Evolutionary conservation across 1,284 basidiomycete genomes (phyloP), one percentile per base, ranked within the genome.

Genomic region (Rhodotorula sp.): DNA sequence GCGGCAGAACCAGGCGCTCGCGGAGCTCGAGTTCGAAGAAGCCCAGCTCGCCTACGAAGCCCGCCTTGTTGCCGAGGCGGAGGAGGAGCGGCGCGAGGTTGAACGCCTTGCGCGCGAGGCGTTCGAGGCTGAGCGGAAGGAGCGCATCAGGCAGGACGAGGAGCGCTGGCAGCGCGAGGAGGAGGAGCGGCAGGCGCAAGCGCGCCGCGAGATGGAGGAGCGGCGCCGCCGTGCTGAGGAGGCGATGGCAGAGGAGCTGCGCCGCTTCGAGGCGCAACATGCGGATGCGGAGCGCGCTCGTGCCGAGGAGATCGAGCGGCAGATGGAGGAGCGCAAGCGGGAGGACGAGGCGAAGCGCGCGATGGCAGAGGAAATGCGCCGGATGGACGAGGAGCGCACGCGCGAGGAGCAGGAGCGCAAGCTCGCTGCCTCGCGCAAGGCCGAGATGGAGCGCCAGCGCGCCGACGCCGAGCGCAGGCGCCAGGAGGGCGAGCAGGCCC

Each of bases 341-440:
- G 70, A 65, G 48, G 73, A 75, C 54, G 66, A 72, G 25, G 46
- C 59, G 65, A 67, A 72, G 65, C 60, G 64, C 37, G 32, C 56
- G 27, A 56, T 64, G 44, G 64, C 67, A 9, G 73, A 64, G n/a
- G 65, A 66, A 59, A 54, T 69, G 41, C 56, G 59, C 15, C 48
- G 62, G 19, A 22, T 57, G 10, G 65, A 71, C 54, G 65, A 67
- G 39, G 61, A 69, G 48, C 60, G 62, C 22, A 53, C 37, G 34
- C 36, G 61, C 5, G 57, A 70, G 36, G 72, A 74, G 48, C 17
- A 61, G 21, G 58, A 62, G 56, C 55, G 66, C 34, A 34, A 61
- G 22, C 3, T 29, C 3, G 69, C 66, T 0, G 34, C 50, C 10
- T n/a, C 55, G 25, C 46, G 64, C 34, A 66, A 64, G 34, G 50